Evolutionary conservation across 208 protist species (phyloP).

Genomic region (Vickermania spadyakhi): DNA sequence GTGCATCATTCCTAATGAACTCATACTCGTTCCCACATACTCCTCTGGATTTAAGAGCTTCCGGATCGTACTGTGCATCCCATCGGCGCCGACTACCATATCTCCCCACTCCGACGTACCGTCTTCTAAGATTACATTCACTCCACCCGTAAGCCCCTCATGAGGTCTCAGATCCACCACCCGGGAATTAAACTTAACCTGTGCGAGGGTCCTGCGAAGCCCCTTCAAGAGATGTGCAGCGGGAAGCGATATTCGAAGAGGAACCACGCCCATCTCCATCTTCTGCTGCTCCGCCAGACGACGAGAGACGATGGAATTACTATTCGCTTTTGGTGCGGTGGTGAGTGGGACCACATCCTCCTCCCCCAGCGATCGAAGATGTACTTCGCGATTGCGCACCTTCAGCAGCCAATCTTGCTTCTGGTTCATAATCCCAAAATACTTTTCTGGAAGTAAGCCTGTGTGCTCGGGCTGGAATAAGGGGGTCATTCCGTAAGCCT

Average conservation of each 20-base stretch:
- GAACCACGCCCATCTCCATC: slow-evolving; percentile 64
- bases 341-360: slow-evolving; percentile 71
- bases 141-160: slow-evolving; percentile 76
- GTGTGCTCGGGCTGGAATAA: slow-evolving; percentile 22
- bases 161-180: slow-evolving; percentile 77
- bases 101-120: slow-evolving; percentile 80
- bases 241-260: slow-evolving; percentile 60
- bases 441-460: slow-evolving; percentile 33
- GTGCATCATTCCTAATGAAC: slow-evolving; percentile 66
- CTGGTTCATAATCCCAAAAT: slow-evolving; percentile 63
- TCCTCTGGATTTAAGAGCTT: slow-evolving; percentile 71
- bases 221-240: slow-evolving; percentile 37
- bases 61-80: slow-evolving; percentile 75
- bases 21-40: slow-evolving; percentile 49
- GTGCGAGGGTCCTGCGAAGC: slow-evolving; percentile 49
- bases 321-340: slow-evolving; percentile 72
- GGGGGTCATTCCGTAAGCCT: slow-evolving; percentile 73
- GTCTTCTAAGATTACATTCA: slow-evolving; percentile 66
- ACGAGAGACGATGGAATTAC: slow-evolving; percentile 73
- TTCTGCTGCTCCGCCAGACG: slow-evolving; percentile 43
- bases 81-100: slow-evolving; percentile 83
- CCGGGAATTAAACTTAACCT: slow-evolving; percentile 58
- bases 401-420: slow-evolving; percentile 45
- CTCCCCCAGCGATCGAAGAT: slow-evolving; percentile 26
- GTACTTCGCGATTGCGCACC: slow-evolving; percentile 48